Percentiles rank a stretch among this genome's conserved stretches.
phyloP scores from a whole-genome alignment of 306 rosid genomes.

The Hylodesmum podocarpum region DNA sequence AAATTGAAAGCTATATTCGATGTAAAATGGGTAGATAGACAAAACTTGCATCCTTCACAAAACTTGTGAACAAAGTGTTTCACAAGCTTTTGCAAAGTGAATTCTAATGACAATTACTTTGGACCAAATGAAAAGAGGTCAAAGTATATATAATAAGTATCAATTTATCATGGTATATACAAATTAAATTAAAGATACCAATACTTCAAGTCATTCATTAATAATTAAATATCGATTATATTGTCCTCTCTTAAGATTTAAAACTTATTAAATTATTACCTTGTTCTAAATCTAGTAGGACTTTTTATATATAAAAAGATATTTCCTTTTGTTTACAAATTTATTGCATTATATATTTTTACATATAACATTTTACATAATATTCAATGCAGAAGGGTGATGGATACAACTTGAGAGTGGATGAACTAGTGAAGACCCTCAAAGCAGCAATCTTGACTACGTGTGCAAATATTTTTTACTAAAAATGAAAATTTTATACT shows the following conservation, averaged over 20 bases:
- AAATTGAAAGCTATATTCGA: background rate
- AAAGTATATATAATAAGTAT: background rate
- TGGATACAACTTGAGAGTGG: conserved; percentile 25
- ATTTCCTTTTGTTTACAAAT: no score
- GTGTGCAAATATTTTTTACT: background rate
- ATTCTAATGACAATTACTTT: background rate
- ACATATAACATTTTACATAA: no score
- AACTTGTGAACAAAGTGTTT: conserved; percentile 31
- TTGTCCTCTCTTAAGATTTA: background rate
- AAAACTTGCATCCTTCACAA: conserved; percentile 20
- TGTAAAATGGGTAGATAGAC: conserved; percentile 26
- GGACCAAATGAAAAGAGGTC: conserved; percentile 3
- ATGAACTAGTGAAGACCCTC: conserved; percentile 32
- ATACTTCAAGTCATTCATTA: background rate
- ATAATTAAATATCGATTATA: background rate
- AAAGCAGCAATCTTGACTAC: conserved; percentile 19
- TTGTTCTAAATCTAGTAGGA: no score
- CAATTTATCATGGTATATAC: background rate
- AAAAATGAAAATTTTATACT: no score
- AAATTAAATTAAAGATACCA: background rate
- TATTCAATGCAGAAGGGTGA: conserved; percentile 41
- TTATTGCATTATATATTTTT: no score
- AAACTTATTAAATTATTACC: background rate
- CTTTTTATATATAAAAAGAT: no score
- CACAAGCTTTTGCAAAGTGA: background rate